Evolutionary conservation across 1,139 yeast species (phyloP).

Genomic region (Lodderomyces beijingensis): DNA sequence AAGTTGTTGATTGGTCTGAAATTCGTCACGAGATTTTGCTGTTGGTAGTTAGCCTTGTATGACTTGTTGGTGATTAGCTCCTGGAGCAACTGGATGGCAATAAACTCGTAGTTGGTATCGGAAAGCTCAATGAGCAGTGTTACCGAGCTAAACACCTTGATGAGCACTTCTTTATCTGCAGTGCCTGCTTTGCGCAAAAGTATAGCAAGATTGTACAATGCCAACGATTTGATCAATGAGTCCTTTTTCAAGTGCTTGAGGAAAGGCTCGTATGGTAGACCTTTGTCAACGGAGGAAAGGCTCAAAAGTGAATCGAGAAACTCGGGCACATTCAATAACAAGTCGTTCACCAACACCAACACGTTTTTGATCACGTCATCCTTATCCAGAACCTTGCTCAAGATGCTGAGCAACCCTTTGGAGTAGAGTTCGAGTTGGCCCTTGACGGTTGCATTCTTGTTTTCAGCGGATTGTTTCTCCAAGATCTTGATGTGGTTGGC

Average conservation of each 20-base stretch:
- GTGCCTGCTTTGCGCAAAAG: constrained; percentile 27
- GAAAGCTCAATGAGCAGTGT: constrained; percentile 43
- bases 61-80: constrained; percentile 55
- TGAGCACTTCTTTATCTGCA: constrained; percentile 31
- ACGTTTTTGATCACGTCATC: constrained; percentile 76
- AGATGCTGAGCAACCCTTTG: constrained; percentile 50
- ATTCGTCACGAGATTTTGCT: constrained; percentile 41
- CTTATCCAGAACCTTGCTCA: constrained; percentile 43
- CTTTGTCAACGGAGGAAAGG: constrained; percentile 40
- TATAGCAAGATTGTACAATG: constrained; percentile 42
- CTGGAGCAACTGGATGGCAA: constrained; percentile 65
- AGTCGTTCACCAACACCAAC: constrained; percentile 64
- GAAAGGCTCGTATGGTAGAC: constrained; percentile 57
- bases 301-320: constrained; percentile 44
- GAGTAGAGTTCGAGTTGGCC: constrained; percentile 53
- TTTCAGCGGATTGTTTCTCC: constrained; percentile 49
- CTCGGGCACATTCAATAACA: constrained; percentile 44
- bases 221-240: constrained; percentile 41
- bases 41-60: constrained; percentile 60
- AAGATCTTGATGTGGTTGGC: constrained; percentile 62
- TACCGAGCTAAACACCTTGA: constrained; percentile 41
- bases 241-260: constrained; percentile 48
- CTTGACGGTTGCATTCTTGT: constrained; percentile 35
- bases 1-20: constrained; percentile 51
- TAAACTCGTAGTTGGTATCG: constrained; percentile 53